Evolutionary conservation across 2,329 filamentous ascomycete species (phyloP), one percentile per base, ranked within the genome.

Genomic region (Ophiognomonia clavigignenti-juglandacearum): DNA sequence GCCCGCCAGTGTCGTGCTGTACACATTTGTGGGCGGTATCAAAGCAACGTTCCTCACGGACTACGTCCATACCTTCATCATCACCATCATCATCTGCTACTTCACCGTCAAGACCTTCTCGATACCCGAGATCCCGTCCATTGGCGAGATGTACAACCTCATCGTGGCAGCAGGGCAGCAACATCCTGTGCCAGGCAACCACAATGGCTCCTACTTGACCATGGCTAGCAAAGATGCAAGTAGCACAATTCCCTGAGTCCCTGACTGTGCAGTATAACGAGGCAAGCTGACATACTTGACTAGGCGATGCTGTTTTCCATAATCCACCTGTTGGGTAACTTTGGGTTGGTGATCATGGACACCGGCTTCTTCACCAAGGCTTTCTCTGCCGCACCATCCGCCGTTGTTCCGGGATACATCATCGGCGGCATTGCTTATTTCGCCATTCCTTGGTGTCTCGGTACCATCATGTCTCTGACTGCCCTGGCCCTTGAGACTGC

Each of bases 301-400:
- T 13, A 74, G 63, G 72, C 65, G 3, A 73, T 77, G 0, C 57
- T 75, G 0, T 77, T 77, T 19, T 73, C 70, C 0, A 75, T 76
- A 4, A 61, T 75, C 2, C 72, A 73, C 42, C 66, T 69, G 1
- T 64, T 69, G 4, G 66, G 68, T 24, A 77, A 77, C 41, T 77
- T 77, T 41, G 74, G 73, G 0, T 61, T 75, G 0, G 74, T 78
- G 9, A 74, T 77, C 51, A 74, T 77, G 69, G 74, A 73, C 46
- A 76, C 74, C 1, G 71, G 71, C 22, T 77, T 75, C 58, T 77
- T 75, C 41, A 69, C 72, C 52, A 76, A 78, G 50, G 72, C 73
- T 0, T 76, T 78, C 53, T 70, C 72, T 1, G 73, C 66, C 4
- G 66, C 62, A 0, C 71, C 67, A 0, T 60, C 67, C 1, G 69